These are phyloP conservation scores for Colletotrichum sansevieriae DNA, from an alignment of 2,329 filamentous ascomycete species.

Conservation along the genomic window DNA sequence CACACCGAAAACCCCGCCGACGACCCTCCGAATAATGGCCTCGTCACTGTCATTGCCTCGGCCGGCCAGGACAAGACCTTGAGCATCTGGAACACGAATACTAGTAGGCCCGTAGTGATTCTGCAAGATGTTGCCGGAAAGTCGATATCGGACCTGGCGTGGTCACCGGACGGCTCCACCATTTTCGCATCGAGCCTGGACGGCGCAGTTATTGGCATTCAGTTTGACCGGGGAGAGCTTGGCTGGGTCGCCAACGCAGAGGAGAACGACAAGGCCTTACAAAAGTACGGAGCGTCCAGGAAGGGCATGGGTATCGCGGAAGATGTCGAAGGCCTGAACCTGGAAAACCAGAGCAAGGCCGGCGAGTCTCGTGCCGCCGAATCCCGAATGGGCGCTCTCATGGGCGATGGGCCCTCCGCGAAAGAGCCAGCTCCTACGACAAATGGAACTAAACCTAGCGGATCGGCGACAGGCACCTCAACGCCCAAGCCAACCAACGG, in stretches of 20 bases:
- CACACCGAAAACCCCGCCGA: slow-evolving; percentile 75
- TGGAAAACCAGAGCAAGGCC: slow-evolving; percentile 93
- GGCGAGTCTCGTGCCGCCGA: slow-evolving; percentile 91
- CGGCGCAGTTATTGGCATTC: slow-evolving; percentile 84
- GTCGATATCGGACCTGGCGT: slow-evolving; percentile 92
- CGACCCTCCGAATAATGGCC: slow-evolving; percentile 61
- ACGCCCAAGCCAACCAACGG: slow-evolving; percentile 58
- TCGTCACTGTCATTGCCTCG: slow-evolving; percentile 94
- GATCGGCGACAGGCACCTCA: slow-evolving; percentile 48
- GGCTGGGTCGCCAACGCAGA: slow-evolving; percentile 88
- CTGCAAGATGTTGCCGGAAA: slow-evolving; percentile 90
- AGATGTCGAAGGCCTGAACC: slow-evolving; percentile 86
- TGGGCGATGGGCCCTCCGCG: slow-evolving; percentile 80
- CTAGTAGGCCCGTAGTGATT: slow-evolving; percentile 89
- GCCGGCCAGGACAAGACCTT: slow-evolving; percentile 97
- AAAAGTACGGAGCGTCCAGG: slow-evolving; percentile 90
- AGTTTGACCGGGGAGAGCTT: slow-evolving; percentile 88
- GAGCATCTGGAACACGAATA: slow-evolving; percentile 98
- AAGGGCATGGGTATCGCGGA: slow-evolving; percentile 93
- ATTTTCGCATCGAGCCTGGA: slow-evolving; percentile 90
- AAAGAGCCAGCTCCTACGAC: slow-evolving; percentile 62
- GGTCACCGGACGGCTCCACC: slow-evolving; percentile 91
- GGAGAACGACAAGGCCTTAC: slow-evolving; percentile 92
- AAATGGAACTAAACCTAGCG: slow-evolving; percentile 63
- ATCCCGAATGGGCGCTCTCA: slow-evolving; percentile 97